These are phyloP conservation scores for Triticum timopheevii DNA, from an alignment of 176 grass and related monocot genomes.

Conservation along the genomic window DNA sequence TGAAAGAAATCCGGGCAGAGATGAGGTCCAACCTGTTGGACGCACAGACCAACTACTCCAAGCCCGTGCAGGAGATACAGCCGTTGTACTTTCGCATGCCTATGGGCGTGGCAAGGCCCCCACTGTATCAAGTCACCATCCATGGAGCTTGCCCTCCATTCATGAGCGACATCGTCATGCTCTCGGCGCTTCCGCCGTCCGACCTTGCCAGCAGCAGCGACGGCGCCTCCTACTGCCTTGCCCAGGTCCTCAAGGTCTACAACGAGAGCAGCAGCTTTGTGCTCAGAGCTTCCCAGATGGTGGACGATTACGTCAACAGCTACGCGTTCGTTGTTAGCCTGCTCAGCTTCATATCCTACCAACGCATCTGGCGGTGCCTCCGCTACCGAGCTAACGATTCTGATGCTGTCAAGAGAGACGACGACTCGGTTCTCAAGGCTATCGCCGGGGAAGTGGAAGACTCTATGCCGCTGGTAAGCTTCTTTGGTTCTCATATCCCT, in stretches of 20 bases:
- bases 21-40: slow-evolving; percentile 44
- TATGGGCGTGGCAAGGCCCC: background rate
- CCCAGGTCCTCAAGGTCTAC: background rate
- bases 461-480: no score
- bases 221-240: slow-evolving; percentile 18
- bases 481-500: no score
- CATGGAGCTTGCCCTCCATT: background rate
- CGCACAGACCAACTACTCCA: background rate
- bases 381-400: background rate
- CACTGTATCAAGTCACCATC: background rate
- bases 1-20: slow-evolving; percentile 59
- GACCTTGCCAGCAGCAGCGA: background rate
- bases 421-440: slow-evolving; percentile 24
- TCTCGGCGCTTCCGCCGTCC: slow-evolving; percentile 21
- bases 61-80: background rate
- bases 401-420: background rate
- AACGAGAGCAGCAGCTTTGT: background rate
- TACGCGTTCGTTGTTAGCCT: slow-evolving; percentile 31
- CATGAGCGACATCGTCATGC: slow-evolving; percentile 44
- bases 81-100: background rate
- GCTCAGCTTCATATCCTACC: slow-evolving; percentile 46
- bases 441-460: background rate
- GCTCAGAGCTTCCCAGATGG: slow-evolving; percentile 27
- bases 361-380: slow-evolving; percentile 49
- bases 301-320: background rate